phyloP scores from a whole-genome alignment of 169 alveolate genomes.

The Theileria equi region DNA sequence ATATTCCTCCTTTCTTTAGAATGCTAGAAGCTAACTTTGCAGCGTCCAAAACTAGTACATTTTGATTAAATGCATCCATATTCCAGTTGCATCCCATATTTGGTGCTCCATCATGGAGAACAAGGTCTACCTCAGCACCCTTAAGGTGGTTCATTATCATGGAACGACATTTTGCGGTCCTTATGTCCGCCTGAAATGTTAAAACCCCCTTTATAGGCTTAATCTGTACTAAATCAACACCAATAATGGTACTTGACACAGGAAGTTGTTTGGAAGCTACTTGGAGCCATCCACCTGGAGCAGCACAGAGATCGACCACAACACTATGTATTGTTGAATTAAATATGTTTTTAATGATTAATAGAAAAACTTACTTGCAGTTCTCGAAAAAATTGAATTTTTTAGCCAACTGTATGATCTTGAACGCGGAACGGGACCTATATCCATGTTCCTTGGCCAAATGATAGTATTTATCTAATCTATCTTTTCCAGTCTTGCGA shows the following conservation, averaged over 20 bases:
- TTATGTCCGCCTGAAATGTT: slow-evolving; percentile 93
- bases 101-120: slow-evolving; percentile 99
- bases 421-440: slow-evolving; percentile 98
- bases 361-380: slow-evolving; percentile 61
- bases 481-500: slow-evolving; percentile 85
- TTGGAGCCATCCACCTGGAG: slow-evolving; percentile 99
- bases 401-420: slow-evolving; percentile 94
- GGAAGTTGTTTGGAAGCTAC: slow-evolving; percentile 92
- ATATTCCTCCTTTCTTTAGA: slow-evolving; percentile 70
- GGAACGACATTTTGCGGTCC: slow-evolving; percentile 60
- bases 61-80: slow-evolving; percentile 96
- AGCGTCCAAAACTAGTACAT: slow-evolving; percentile 91
- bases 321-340: slow-evolving; percentile 62
- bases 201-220: slow-evolving; percentile 94
- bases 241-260: slow-evolving; percentile 89
- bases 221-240: slow-evolving; percentile 97
- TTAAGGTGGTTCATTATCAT: slow-evolving; percentile 18
- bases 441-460: slow-evolving; percentile 98
- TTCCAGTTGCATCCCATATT: slow-evolving; percentile 98
- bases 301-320: slow-evolving; percentile 98
- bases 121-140: slow-evolving; percentile 94
- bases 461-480: slow-evolving; percentile 93
- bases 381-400: slow-evolving; percentile 86
- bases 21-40: slow-evolving; percentile 87
- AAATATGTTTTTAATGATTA: not conserved